phyloP scores from a whole-genome alignment of 495 filamentous ascomycete genomes.

The Penicillium riverlandense region DNA sequence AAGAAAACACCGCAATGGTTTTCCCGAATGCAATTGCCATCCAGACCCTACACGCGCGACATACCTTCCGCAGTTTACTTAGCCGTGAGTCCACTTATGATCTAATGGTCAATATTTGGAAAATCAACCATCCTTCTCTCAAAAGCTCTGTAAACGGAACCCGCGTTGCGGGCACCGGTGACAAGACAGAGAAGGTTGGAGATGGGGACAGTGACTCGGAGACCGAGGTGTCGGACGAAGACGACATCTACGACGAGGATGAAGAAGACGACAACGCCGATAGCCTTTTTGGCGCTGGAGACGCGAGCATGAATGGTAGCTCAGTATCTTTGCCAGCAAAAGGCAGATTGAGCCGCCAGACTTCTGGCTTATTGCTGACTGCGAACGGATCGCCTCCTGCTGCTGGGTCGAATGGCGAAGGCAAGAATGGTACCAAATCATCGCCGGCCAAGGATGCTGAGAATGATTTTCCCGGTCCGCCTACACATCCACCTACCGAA shows the following conservation, averaged over 20 bases:
- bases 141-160: conserved; percentile 86
- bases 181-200: conserved; percentile 84
- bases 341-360: conserved; percentile 50
- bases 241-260: conserved; percentile 75
- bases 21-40: conserved; percentile 98
- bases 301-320: conserved; percentile 54
- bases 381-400: conserved; percentile 27
- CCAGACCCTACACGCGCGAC: conserved; percentile 88
- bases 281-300: conserved; percentile 53
- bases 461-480: conserved; percentile 80
- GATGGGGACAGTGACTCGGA: conserved; percentile 55
- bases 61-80: conserved; percentile 91
- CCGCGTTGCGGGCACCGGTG: conserved; percentile 69
- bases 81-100: conserved; percentile 95
- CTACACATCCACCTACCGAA: conserved; percentile 73
- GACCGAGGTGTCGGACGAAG: conserved; percentile 52
- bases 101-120: conserved; percentile 96
- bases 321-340: conserved; percentile 49
- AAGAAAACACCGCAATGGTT: conserved; percentile 89
- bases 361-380: conserved; percentile 45
- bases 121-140: conserved; percentile 84
- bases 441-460: conserved; percentile 40
- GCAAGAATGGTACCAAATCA: conserved; percentile 47
- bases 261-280: conserved; percentile 50
- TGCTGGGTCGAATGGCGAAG: conserved; percentile 35